A percentile compares a stretch with the other conserved stretches of the same genome.
These are phyloP conservation scores for Debaryomyces castellii DNA, from an alignment of 805 yeast genomes.

Conservation along the genomic window DNA sequence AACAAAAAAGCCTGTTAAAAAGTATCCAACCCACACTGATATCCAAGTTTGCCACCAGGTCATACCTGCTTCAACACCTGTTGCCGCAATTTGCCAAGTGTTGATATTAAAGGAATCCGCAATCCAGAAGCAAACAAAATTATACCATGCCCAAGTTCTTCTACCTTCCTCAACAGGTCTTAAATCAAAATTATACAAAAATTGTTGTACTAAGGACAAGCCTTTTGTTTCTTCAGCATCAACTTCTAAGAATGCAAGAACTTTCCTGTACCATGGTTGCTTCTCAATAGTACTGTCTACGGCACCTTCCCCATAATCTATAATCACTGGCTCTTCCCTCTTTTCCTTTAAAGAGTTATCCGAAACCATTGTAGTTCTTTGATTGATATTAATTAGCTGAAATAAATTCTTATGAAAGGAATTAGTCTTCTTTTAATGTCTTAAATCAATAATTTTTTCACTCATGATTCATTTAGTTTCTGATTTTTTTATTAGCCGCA, in stretches of 20 bases:
- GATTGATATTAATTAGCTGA: not conserved
- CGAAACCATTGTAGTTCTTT: not conserved
- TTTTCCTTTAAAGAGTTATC: not conserved
- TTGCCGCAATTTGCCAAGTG: slow-evolving; percentile 4
- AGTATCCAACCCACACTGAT: slow-evolving; percentile 4
- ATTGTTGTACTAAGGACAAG: not conserved
- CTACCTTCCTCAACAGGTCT: slow-evolving; percentile 3
- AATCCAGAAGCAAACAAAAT: slow-evolving; percentile 4
- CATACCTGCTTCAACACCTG: slow-evolving; percentile 4
- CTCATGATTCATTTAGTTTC: not conserved
- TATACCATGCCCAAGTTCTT: slow-evolving; percentile 3
- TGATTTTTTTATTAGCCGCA: not conserved
- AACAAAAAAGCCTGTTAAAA: slow-evolving; percentile 2
- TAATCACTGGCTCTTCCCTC: not conserved
- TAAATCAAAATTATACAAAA: slow-evolving; percentile 4
- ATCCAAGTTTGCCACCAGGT: slow-evolving; percentile 6
- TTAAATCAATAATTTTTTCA: not conserved
- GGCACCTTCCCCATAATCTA: not conserved
- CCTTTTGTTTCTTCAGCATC: slow-evolving; percentile 2
- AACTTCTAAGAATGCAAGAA: not conserved
- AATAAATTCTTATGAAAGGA: not conserved
- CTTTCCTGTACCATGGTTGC: not conserved
- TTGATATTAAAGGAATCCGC: slow-evolving; percentile 3
- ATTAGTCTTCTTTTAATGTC: not conserved
- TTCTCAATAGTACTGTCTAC: not conserved